Base-by-base conservation (phyloP, 345 rosid species). In the Geranium brycei region DNA sequence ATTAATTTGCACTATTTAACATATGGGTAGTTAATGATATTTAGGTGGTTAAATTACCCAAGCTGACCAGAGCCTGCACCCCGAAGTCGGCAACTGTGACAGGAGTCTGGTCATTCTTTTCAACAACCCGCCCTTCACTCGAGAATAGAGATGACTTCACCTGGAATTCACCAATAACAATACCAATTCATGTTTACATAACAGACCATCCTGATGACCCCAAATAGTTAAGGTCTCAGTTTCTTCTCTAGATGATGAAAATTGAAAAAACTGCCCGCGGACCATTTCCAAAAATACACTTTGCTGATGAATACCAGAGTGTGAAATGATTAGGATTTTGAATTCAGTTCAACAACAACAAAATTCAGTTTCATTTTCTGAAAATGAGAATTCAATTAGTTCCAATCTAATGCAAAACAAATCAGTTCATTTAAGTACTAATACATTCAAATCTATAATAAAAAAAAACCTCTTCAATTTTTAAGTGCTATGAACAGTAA, bases 31-130 rank as follows among this genome's bases (percentile, higher is more conserved):
- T 47, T 6, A 2, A 2, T 47, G 53, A 47, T 47, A 47, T 47
- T 10, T 8, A 47, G 53, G 53, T 8, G 8, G 32, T 35, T 16
- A 16, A 66, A 65, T 56, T 68, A 92, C 93, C 93, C 57, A 89
- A 78, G 77, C 98, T 84, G 66, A 87, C 73, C 18, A 92, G 81
- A 76, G 93, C 98, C 64, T 92, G 96, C 4, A 92, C 98, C 38
- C 95, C 91, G 62, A 92, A 92, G 72, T 92, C 98, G 3, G 96
- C 95, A 41, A 92, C 78, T 0, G 96, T 92, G 18, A 89, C 95
- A 3, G 93, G 96, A 23, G 93, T 87, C 61, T 75, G 80, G 69
- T 86, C 95, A 40, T 80, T 85, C 88, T 92, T 91, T 69, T 89
- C 86, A 14, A 92, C 57, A 31, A 89, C 71, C 69, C 79, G 70